Evolutionary conservation across 192 early-diverging fungal species (phyloP).

Genomic region (Coemansia sp.): DNA sequence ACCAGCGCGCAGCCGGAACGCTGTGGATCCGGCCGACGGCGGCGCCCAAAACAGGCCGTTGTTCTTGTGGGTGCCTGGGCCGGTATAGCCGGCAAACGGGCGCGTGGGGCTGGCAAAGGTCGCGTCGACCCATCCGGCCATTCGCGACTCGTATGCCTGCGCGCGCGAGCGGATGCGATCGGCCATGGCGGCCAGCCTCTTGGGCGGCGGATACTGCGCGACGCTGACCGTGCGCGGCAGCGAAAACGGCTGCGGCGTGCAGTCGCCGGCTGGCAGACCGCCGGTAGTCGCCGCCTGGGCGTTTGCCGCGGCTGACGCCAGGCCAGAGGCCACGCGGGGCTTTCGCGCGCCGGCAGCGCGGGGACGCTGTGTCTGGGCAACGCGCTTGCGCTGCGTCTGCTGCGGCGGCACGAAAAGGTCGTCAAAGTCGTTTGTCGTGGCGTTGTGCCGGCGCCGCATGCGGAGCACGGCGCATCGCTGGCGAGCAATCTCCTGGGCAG

Average conservation of each 20-base stretch:
- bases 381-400: conserved; percentile 31
- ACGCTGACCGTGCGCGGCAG: conserved; percentile 39
- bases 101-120: conserved; percentile 17
- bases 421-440: conserved; percentile 5
- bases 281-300: conserved; percentile 1
- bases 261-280: conserved; percentile 7
- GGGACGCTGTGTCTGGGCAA: conserved; percentile 23
- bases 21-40: conserved; percentile 1
- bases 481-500: conserved; percentile 58
- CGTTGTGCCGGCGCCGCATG: conserved; percentile 38
- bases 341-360: conserved; percentile 17
- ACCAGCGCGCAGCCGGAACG: conserved; percentile 40
- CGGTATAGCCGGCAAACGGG: not conserved
- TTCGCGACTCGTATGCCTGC: conserved; percentile 12
- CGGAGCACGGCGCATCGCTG: conserved; percentile 29
- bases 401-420: conserved; percentile 46
- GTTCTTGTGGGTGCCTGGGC: conserved; percentile 10
- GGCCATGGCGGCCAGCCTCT: conserved; percentile 15
- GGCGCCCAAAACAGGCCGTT: conserved; percentile 8
- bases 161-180: conserved; percentile 19
- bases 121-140: conserved; percentile 36
- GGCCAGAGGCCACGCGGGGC: conserved; percentile 19
- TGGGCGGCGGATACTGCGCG: conserved; percentile 32
- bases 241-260: conserved; percentile 27
- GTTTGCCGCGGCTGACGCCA: conserved; percentile 19